Percentiles rank a stretch among this genome's conserved stretches.
These are phyloP conservation scores for Hortaea werneckii DNA, from an alignment of 2,329 filamentous ascomycete species.

Conservation along the genomic window DNA sequence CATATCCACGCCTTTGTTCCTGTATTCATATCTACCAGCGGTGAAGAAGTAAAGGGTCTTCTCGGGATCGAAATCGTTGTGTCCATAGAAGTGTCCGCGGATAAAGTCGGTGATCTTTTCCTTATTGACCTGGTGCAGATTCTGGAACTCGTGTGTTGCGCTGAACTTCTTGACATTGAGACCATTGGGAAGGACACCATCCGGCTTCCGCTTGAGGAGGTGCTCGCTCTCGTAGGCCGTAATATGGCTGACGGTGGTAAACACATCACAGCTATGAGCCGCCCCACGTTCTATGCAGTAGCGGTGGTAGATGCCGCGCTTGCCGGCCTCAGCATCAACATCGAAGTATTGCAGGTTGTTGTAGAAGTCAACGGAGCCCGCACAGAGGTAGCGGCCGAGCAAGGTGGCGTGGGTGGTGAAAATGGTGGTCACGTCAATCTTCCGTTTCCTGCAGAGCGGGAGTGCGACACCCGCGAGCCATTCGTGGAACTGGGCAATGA, in stretches of 20 bases:
- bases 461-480: constrained; percentile 93
- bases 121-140: constrained; percentile 90
- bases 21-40: constrained; percentile 90
- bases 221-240: constrained; percentile 98
- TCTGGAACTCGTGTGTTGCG: constrained; percentile 97
- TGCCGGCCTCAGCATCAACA: constrained; percentile 90
- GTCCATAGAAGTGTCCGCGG: constrained; percentile 93
- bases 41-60: constrained; percentile 98
- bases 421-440: constrained; percentile 94
- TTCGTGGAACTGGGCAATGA: constrained; percentile 98
- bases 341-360: constrained; percentile 97
- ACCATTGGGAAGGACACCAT: constrained; percentile 91
- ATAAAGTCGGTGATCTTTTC: constrained; percentile 98
- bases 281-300: constrained; percentile 97
- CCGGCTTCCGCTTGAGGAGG: constrained; percentile 90
- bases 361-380: constrained; percentile 97
- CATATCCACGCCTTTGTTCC: constrained; percentile 99
- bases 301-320: constrained; percentile 95
- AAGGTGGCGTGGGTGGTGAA: constrained; percentile 97
- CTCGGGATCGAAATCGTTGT: constrained; percentile 93
- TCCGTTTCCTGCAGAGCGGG: constrained; percentile 82
- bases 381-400: constrained; percentile 89
- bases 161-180: constrained; percentile 98
- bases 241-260: constrained; percentile 97
- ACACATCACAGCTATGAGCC: constrained; percentile 86